phyloP scores from a whole-genome alignment of 345 rosid genomes.

The Euphorbia tirucalli region DNA sequence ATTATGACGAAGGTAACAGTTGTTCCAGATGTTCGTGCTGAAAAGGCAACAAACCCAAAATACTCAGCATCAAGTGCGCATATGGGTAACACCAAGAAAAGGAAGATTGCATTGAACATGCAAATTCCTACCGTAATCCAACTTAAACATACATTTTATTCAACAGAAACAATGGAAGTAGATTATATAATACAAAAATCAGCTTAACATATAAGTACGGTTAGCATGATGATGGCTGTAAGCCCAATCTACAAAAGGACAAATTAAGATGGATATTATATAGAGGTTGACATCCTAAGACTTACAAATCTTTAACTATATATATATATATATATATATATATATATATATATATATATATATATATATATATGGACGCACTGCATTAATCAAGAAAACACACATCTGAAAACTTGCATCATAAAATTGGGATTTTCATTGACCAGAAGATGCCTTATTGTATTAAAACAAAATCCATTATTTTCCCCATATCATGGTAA shows the following conservation, averaged over 20 bases:
- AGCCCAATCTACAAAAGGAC: background rate
- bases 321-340: too few species aligned
- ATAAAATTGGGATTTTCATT: background rate
- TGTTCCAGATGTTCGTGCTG: conserved; percentile 91
- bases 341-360: too few species aligned
- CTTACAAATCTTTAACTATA: background rate
- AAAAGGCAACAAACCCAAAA: conserved; percentile 15
- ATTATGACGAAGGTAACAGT: conserved; percentile 90
- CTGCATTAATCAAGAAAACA: background rate
- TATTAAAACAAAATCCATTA: background rate
- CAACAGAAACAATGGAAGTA: background rate
- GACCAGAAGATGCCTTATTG: background rate
- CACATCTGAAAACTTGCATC: background rate
- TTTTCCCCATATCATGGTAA: background rate
- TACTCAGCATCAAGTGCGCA: background rate
- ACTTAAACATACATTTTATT: background rate
- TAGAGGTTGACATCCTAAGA: background rate
- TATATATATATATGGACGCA: background rate
- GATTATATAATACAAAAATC: background rate
- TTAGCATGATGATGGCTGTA: too few species aligned
- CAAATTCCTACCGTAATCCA: background rate
- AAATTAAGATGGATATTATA: background rate
- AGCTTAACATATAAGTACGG: background rate
- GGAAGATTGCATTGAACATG: background rate
- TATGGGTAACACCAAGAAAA: background rate